A percentile compares a stretch with the other conserved stretches of the same genome.
phyloP scores from a whole-genome alignment of 1,284 basidiomycete species.

The Naganishia sp. region DNA sequence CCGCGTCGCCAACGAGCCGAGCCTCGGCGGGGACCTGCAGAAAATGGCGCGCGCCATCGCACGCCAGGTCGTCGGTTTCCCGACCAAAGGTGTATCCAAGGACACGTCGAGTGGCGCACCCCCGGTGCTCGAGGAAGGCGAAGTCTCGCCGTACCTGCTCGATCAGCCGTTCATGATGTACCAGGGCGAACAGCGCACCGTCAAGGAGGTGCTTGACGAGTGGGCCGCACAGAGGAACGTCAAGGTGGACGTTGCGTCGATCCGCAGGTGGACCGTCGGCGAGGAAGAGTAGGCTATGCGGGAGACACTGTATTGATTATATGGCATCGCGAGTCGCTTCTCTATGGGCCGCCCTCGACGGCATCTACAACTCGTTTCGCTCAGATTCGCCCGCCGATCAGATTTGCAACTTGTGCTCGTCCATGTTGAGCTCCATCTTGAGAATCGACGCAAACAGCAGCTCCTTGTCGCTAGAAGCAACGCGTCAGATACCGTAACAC shows the following conservation, averaged over 20 bases:
- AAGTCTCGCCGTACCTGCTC: constrained; percentile 64
- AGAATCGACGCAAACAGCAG: constrained; percentile 23
- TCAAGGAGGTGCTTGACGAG: constrained; percentile 64
- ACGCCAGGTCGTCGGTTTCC: constrained; percentile 82
- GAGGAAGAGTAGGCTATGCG: constrained; percentile 36
- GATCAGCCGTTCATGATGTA: constrained; percentile 81
- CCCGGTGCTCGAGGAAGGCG: constrained; percentile 48
- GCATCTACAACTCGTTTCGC: background rate
- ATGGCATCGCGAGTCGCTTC: constrained; percentile 17
- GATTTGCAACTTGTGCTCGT: constrained; percentile 9
- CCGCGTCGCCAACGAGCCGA: constrained; percentile 51
- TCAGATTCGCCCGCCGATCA: background rate
- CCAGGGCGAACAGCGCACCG: constrained; percentile 58
- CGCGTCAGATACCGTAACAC: background rate
- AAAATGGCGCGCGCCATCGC: constrained; percentile 75
- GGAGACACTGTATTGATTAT: background rate
- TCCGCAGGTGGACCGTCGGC: constrained; percentile 50
- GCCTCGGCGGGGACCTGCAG: constrained; percentile 60
- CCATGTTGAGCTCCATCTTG: constrained; percentile 29
- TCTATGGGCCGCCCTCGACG: background rate
- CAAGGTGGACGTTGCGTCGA: constrained; percentile 44
- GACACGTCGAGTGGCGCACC: constrained; percentile 38
- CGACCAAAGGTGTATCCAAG: constrained; percentile 64
- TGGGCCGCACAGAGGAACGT: constrained; percentile 66
- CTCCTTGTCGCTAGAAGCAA: constrained; percentile 17